Base-by-base conservation (phyloP, 192 early-diverging fungal species). In the Linnemannia hyalina region DNA sequence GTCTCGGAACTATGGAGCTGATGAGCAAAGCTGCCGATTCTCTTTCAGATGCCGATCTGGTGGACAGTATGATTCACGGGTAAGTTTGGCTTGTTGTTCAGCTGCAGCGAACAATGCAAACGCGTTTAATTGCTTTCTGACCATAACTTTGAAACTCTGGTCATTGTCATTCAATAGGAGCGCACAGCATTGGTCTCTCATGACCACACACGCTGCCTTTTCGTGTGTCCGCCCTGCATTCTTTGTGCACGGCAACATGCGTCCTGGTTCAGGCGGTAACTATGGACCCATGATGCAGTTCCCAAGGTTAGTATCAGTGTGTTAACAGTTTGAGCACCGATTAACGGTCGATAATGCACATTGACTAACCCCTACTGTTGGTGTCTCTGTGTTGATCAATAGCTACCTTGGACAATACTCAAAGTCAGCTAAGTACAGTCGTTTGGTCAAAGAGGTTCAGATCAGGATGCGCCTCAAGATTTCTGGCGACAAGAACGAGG, bases 391-490 rank as follows among this genome's bases (percentile, higher is more conserved):
- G 73, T 78, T 82, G 35, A 89, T 89, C 78, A 86, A 76, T 75
- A 96, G 96, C 11, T 99, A 95, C 93, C 84, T 99, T 26, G 99
- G 99, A 20, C 93, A 97, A 88, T 96, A 96, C 78, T 98, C 97
- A 3, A 97, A 94, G 78, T 88, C 94, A 46, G 57, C 55, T 32
- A 98, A 97, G 83, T 90, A 92, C 72, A 86, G 80, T 32, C 92
- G 98, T 18, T 80, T 93, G 63, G 87, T 99, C 73, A 89, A 92
- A 74, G 96, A 99, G 69, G 84, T 99, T n/a, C 96, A 99, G 87
- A 92, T 92, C 72, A 94, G 96, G 80, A 95, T 97, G 93, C 93
- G 97, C 18, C 87, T 96, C 49, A 92, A 94, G 52, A 93, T 95
- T 35, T 95, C 96, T 41, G 94, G 92, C 0, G 96, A 97, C 87